phyloP scores from a whole-genome alignment of 1,284 basidiomycete genomes.

The Ustilago nuda region DNA sequence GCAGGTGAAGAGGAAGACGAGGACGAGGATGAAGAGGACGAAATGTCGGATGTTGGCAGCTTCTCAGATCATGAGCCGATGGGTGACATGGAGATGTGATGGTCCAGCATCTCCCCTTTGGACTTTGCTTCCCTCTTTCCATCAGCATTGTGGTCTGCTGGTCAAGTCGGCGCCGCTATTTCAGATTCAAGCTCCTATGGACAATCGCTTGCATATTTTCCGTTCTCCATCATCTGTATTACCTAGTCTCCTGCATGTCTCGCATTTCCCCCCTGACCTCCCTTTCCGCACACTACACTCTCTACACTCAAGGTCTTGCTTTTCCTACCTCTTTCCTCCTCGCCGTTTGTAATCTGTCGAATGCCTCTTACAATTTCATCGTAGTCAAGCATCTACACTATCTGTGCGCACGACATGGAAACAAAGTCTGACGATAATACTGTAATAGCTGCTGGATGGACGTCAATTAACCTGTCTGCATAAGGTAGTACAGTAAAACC shows the following conservation, averaged over 20 bases:
- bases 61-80: constrained; percentile 56
- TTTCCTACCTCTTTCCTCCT: neutral
- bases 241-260: constrained; percentile 22
- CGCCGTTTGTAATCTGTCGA: neutral
- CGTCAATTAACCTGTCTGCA: constrained; percentile 11
- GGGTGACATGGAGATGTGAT: constrained; percentile 58
- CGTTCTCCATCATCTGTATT: constrained; percentile 21
- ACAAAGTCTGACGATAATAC: neutral
- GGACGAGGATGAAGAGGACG: constrained; percentile 57
- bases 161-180: neutral
- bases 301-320: neutral
- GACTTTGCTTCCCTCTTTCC: neutral
- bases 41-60: constrained; percentile 67
- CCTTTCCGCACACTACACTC: neutral
- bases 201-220: constrained; percentile 11
- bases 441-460: neutral
- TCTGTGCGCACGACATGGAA: neutral
- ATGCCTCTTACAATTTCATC: neutral
- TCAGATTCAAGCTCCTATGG: neutral
- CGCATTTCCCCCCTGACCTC: neutral
- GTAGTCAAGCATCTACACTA: neutral
- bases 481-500: neutral
- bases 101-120: neutral
- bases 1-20: constrained; percentile 54
- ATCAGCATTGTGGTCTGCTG: neutral